Evolutionary conservation across 108 stramenopile genomes (phyloP).

Genomic region (Halocafeteria seosinensis): DNA sequence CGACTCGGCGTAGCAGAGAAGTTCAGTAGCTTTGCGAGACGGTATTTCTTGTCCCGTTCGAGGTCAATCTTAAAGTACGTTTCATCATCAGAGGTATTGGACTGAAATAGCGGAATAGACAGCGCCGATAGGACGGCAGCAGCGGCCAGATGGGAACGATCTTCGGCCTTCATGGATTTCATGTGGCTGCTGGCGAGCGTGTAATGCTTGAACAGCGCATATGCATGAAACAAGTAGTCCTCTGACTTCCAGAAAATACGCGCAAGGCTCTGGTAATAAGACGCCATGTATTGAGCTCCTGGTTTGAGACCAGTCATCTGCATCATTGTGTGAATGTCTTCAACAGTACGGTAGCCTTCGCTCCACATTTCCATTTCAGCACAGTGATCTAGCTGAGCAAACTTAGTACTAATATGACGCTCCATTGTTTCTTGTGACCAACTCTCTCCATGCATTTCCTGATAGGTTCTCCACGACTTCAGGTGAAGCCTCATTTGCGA

Average conservation of each 20-base stretch:
- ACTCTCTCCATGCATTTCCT: too few relatives aligned
- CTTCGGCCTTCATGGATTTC: conserved; percentile 11
- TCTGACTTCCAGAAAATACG: conserved; percentile 87
- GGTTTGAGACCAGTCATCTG: conserved; percentile 65
- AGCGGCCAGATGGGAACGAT: conserved; percentile 51
- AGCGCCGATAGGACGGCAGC: conserved; percentile 68
- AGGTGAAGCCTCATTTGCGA: conserved; percentile 84
- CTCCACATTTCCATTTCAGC: conserved; percentile 77
- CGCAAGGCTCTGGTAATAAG: conserved; percentile 88
- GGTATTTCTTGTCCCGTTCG: conserved; percentile 71
- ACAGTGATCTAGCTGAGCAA: conserved; percentile 80
- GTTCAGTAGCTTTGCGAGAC: conserved; percentile 77
- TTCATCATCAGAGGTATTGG: conserved; percentile 21
- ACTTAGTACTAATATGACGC: conserved; percentile 79
- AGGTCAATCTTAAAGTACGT: conserved; percentile 54
- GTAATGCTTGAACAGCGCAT: conserved; percentile 84
- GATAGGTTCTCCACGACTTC: not conserved
- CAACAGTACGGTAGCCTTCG: conserved; percentile 90
- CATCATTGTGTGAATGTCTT: conserved; percentile 90
- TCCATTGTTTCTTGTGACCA: conserved; percentile 62
- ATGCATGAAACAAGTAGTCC: conserved; percentile 90
- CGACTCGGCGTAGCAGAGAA: conserved; percentile 75
- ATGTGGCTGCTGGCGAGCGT: conserved; percentile 12
- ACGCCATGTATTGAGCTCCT: conserved; percentile 79
- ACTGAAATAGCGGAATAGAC: conserved; percentile 48